Evolutionary conservation across 768 basidiomycete genomes (phyloP), one percentile per base, ranked within the genome.

Genomic region (Inosperma sp.): DNA sequence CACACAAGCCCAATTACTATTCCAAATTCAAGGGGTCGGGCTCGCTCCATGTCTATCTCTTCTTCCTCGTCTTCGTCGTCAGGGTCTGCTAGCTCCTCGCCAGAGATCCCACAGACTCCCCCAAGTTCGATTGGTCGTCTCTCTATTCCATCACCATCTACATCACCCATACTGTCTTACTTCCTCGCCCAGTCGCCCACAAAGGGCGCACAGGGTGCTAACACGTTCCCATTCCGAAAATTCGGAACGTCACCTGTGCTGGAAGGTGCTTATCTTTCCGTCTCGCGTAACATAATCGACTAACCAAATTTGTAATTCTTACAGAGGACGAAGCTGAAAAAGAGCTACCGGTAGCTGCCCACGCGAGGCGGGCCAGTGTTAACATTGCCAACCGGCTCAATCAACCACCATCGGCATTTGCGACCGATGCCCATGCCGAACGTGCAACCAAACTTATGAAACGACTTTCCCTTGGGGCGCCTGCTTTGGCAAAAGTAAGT

Each of bases 361-460:
- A 83, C 57, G 73, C 75, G 35, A 83, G 88, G 49, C 80, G 84
- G 46, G 73, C 84, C 5, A 88, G 83, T 63, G 70, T 76, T 3
- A 66, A 70, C 34, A 78, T 77, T 16, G 74, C 74, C 4, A 77
- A 73, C 52, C 79, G 82, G 26, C 81, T 84, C 60, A 59, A 70
- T 12, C 71, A 79, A 23, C 73, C 72, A 16, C 64, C 71, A n/a
- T 58, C 74, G 14, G 54, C 68, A 29, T 61, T 43, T 27, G 41
- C 53, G 14, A 33, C 67, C 3, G 75, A 79, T 5, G 64, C 71
- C 13, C 77, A 77, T 23, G 67, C 75, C 7, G 86, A 88, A 52
- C 78, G 89, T 7, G 88, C 86, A 1, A 75, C 81, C 12, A 85
- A 82, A 49, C 72, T 91, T 23, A 67, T 92, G 53, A 78, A 88